Evolutionary conservation across 2,329 filamentous ascomycete species (phyloP).

Genomic region (Didymella sp.): DNA sequence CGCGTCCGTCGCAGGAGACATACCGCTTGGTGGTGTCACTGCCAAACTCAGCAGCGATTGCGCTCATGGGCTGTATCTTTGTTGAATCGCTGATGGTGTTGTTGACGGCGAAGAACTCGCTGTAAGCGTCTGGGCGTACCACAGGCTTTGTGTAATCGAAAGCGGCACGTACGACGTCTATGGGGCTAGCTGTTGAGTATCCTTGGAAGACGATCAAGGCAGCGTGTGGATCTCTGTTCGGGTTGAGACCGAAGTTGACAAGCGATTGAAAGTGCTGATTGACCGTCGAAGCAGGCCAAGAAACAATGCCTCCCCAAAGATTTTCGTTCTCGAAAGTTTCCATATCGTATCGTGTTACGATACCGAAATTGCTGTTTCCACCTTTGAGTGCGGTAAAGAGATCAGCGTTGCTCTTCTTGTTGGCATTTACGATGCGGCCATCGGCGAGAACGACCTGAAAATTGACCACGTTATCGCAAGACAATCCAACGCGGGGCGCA

Average conservation of each 20-base stretch:
- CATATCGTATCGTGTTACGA: slow-evolving; percentile 34
- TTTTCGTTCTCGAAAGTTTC: slow-evolving; percentile 29
- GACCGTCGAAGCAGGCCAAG: slow-evolving; percentile 18
- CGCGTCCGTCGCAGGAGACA: background rate
- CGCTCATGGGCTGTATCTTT: slow-evolving; percentile 27
- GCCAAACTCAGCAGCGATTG: slow-evolving; percentile 22
- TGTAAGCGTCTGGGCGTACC: slow-evolving; percentile 21
- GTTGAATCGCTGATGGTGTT: slow-evolving; percentile 26
- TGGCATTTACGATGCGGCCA: slow-evolving; percentile 34
- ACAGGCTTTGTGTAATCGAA: slow-evolving; percentile 28
- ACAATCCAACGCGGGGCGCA: slow-evolving; percentile 12
- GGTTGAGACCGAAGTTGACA: slow-evolving; percentile 18
- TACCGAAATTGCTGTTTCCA: slow-evolving; percentile 37
- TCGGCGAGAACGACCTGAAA: slow-evolving; percentile 49
- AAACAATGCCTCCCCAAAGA: slow-evolving; percentile 23
- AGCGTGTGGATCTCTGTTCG: slow-evolving; percentile 16
- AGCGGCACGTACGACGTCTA: slow-evolving; percentile 18
- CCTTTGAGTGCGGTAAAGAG: slow-evolving; percentile 48
- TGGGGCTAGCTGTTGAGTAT: slow-evolving; percentile 22
- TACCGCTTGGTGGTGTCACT: slow-evolving; percentile 20
- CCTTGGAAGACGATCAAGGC: slow-evolving; percentile 23
- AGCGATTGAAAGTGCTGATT: slow-evolving; percentile 20
- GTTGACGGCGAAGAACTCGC: slow-evolving; percentile 26
- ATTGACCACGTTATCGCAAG: slow-evolving; percentile 29
- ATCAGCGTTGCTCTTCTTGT: slow-evolving; percentile 22